A percentile compares a stretch with the other conserved stretches of the same genome.
Conservation (phyloP, 768 basidiomycete genomes). For the Filobasidium floriforme region DNA sequence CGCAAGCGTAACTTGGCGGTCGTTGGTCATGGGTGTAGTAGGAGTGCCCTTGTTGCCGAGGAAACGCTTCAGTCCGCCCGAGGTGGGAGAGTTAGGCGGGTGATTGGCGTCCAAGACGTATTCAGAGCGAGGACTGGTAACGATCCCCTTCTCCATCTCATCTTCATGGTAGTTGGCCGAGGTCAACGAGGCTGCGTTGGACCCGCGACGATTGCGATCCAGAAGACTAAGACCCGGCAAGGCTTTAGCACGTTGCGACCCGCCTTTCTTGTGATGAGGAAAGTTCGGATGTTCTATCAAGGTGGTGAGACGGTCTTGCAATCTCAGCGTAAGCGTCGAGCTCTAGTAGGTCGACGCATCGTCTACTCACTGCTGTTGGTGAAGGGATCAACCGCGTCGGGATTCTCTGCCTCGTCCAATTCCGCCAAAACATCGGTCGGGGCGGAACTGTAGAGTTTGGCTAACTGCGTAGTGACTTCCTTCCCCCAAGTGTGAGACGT, state of each 20-base stretch:
- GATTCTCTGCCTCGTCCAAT: slow-evolving; percentile 31
- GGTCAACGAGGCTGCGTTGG: slow-evolving; percentile 5
- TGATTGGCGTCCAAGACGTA: background rate
- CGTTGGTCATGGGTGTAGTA: background rate
- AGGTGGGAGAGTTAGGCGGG: background rate
- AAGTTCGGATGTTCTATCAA: slow-evolving; percentile 14
- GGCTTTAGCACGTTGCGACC: slow-evolving; percentile 10
- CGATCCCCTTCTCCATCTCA: slow-evolving; percentile 7
- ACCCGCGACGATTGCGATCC: slow-evolving; percentile 3
- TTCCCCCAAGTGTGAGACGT: slow-evolving; percentile 30
- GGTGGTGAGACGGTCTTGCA: slow-evolving; percentile 6
- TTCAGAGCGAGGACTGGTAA: background rate
- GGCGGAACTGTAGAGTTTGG: slow-evolving; percentile 29
- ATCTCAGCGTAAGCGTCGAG: background rate
- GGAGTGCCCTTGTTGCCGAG: background rate
- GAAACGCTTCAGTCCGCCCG: slow-evolving; percentile 25
- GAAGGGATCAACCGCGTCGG: slow-evolving; percentile 15
- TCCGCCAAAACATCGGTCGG: slow-evolving; percentile 34
- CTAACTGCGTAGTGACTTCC: slow-evolving; percentile 26
- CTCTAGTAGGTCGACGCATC: background rate
- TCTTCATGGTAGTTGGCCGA: slow-evolving; percentile 8
- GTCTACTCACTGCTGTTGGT: slow-evolving; percentile 6
- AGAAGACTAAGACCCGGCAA: slow-evolving; percentile 14
- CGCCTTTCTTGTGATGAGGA: slow-evolving; percentile 7
- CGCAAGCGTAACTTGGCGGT: background rate